Evolutionary conservation across 345 rosid genomes (phyloP).

Genomic region (Anacardium occidentale): DNA sequence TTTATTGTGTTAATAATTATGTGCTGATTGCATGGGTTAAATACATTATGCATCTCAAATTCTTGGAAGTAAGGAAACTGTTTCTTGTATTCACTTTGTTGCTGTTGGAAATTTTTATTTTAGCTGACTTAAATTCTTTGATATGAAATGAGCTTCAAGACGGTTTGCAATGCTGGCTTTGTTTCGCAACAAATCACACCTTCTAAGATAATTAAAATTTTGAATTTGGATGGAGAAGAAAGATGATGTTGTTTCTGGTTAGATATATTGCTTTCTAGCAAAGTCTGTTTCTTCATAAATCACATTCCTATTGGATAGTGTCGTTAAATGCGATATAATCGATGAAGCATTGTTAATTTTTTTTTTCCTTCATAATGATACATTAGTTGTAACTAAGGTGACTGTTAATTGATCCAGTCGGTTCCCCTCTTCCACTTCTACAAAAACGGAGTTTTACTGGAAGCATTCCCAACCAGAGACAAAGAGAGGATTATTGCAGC

Average conservation of each 20-base stretch:
- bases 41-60: not conserved
- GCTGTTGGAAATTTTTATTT: not conserved
- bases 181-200: not conserved
- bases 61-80: not conserved
- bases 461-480: conserved; percentile 90
- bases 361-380: not conserved
- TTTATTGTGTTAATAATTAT: conserved; percentile 1
- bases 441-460: conserved; percentile 70
- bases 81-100: not conserved
- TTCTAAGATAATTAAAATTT: not conserved
- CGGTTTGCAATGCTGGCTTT: not conserved
- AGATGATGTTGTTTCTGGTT: not conserved
- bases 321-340: not conserved
- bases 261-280: not conserved
- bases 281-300: not conserved
- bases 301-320: not conserved
- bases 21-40: not conserved
- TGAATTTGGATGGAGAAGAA: not conserved
- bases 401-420: conserved; percentile 47
- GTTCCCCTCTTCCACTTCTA: conserved; percentile 92
- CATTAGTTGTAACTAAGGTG: not conserved
- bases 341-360: not conserved
- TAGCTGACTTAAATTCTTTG: not conserved
- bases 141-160: not conserved
- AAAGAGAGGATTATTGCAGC: conserved; percentile 65